Base-by-base conservation (phyloP, 129 eudicot species). In the Glebionis coronaria region DNA sequence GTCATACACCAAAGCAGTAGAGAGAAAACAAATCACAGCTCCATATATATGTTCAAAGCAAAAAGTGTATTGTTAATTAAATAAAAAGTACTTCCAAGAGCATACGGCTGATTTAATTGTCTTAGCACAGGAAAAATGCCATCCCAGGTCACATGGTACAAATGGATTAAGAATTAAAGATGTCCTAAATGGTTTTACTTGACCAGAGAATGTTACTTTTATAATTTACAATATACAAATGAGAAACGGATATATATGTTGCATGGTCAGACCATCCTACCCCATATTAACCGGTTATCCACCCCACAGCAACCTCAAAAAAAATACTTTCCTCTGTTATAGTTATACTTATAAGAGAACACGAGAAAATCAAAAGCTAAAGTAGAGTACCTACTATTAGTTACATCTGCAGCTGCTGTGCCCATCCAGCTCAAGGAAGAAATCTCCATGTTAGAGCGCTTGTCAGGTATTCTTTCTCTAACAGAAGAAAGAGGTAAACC, bases 391-490 rank as follows among this genome's bases (percentile, higher is more conserved):
- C 88, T 84, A 88, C 95, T 90, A 70, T 82, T 72, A 61, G 74
- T 79, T 46, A 86, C 86, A 84, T 90, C 97, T 13, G 79, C 65
- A 28, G 82, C 87, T 61, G 84, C 80, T 69, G 84, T 69, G 19
- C 97, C 93, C 97, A 91, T 88, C 99, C 99, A 94, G 73, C 85
- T 81, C 75, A 94, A 82, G 45, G 93, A 80, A 75, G 95, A 79
- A 57, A 79, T 66, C 18, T 73, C 52, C 15, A 80, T 47, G 49
- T 70, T 56, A 47, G 58, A 70, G 56, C 59, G 46, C 61, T 83
- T 76, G 40, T 72, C 73, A 72, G 70, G 56, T 61, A 31, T 9
- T 63, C 66, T 75, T 74, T 87, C 93, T 72, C 44, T 64, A 46
- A 73, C 69, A 63, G 80, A 71, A 71, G 73, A 20, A 62, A 80